phyloP scores from a whole-genome alignment of 495 filamentous ascomycete genomes.

The Bacidia rubella region DNA sequence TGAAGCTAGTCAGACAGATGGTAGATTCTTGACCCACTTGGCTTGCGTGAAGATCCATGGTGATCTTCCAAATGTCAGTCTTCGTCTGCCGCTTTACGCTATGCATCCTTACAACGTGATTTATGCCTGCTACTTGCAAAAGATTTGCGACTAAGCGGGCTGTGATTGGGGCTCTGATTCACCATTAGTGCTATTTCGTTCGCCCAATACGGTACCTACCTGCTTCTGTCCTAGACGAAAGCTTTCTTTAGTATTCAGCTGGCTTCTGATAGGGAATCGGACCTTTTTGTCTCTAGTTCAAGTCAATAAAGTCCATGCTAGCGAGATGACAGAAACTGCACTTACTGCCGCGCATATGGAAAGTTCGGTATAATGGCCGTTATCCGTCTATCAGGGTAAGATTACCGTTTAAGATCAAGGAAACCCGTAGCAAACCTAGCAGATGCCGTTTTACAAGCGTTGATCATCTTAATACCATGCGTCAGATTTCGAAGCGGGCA shows the following conservation, averaged over 20 bases:
- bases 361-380: slow-evolving; percentile 93
- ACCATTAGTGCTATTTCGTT: background rate
- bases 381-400: slow-evolving; percentile 76
- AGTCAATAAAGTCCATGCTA: background rate
- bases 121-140: slow-evolving; percentile 74
- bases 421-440: slow-evolving; percentile 31
- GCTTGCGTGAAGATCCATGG: slow-evolving; percentile 61
- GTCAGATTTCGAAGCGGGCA: background rate
- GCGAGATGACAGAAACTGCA: background rate
- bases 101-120: slow-evolving; percentile 16
- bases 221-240: background rate
- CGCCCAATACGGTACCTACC: background rate
- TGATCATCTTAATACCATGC: slow-evolving; percentile 65
- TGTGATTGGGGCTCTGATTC: slow-evolving; percentile 37
- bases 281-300: slow-evolving; percentile 73
- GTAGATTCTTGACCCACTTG: slow-evolving; percentile 38
- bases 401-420: too few species aligned
- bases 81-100: slow-evolving; percentile 18
- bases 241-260: background rate
- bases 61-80: slow-evolving; percentile 46
- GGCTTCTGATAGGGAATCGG: slow-evolving; percentile 57
- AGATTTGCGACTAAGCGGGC: slow-evolving; percentile 96
- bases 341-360: slow-evolving; percentile 56
- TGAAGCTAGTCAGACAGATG: slow-evolving; percentile 39
- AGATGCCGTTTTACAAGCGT: slow-evolving; percentile 94